Evolutionary conservation across 805 yeast genomes (phyloP).

Genomic region (Metschnikowia rubicola): DNA sequence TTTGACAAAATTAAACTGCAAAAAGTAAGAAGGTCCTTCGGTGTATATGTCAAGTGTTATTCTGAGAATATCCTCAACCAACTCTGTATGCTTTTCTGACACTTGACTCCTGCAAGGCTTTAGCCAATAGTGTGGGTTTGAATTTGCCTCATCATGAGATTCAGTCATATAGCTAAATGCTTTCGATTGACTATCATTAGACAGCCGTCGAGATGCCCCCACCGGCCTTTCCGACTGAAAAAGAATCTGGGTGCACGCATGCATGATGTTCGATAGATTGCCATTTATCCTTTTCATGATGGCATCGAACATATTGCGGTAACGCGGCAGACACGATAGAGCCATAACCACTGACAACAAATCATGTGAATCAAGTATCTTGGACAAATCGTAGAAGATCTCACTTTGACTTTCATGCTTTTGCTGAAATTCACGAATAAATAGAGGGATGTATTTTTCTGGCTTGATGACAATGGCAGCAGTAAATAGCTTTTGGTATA

Average conservation of each 20-base stretch:
- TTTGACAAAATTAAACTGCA: conserved; percentile 6
- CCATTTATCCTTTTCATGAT: conserved; percentile 25
- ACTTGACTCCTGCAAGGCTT: conserved; percentile 1
- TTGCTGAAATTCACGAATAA: conserved; percentile 23
- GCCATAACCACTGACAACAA: conserved; percentile 30
- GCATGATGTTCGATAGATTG: conserved; percentile 18
- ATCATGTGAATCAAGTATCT: conserved; percentile 12
- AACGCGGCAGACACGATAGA: conserved; percentile 26
- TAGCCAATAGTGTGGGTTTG: neutral
- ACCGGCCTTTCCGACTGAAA: neutral
- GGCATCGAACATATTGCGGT: conserved; percentile 18
- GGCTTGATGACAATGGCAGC: conserved; percentile 38
- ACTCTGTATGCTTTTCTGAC: neutral
- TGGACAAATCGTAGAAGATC: neutral
- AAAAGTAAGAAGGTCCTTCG: conserved; percentile 32
- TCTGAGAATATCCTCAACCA: conserved; percentile 28
- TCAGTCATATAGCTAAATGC: too few relatives aligned
- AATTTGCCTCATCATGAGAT: neutral
- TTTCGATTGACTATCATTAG: too few relatives aligned
- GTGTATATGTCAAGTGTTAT: conserved; percentile 32
- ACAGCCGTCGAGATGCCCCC: too few relatives aligned
- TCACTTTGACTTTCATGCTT: neutral
- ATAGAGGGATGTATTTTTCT: conserved; percentile 24
- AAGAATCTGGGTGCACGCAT: conserved; percentile 3
- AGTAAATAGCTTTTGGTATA: conserved; percentile 23